These are phyloP conservation scores for Corchorus olitorius DNA, from an alignment of 345 rosid genomes.

Conservation along the genomic window DNA sequence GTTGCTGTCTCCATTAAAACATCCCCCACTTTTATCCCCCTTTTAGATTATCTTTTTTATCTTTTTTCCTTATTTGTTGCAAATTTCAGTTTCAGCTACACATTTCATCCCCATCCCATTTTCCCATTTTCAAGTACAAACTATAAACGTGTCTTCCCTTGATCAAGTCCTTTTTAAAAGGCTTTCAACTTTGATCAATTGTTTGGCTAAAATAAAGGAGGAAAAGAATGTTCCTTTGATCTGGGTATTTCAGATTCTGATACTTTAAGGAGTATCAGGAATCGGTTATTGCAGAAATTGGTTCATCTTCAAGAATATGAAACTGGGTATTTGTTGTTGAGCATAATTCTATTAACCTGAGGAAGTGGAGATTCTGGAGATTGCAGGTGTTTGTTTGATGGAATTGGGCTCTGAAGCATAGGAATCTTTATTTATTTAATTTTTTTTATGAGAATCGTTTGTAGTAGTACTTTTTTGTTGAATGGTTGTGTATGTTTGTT, in stretches of 20 bases:
- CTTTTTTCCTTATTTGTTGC: conserved; percentile 15
- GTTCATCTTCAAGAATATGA: neutral
- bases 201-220: neutral
- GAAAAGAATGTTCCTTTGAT: neutral
- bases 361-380: neutral
- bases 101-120: neutral
- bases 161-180: conserved; percentile 4
- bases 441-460: neutral
- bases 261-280: conserved; percentile 9
- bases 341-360: neutral
- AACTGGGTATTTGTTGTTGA: neutral
- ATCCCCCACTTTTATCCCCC: neutral
- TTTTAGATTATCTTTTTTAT: neutral
- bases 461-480: neutral
- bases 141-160: conserved; percentile 4
- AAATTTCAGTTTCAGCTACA: conserved; percentile 18
- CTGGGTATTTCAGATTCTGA: conserved; percentile 23
- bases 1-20: conserved; percentile 9
- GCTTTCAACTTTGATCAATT: conserved; percentile 10
- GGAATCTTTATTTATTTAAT: neutral
- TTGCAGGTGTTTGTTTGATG: neutral
- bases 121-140: conserved; percentile 11
- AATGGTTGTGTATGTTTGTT: conserved; percentile 3
- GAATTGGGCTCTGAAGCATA: neutral
- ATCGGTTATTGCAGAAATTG: conserved; percentile 20